Evolutionary conservation across 2,329 filamentous ascomycete genomes (phyloP), one percentile per base, ranked within the genome.

Genomic region (Aschersonia sp.): DNA sequence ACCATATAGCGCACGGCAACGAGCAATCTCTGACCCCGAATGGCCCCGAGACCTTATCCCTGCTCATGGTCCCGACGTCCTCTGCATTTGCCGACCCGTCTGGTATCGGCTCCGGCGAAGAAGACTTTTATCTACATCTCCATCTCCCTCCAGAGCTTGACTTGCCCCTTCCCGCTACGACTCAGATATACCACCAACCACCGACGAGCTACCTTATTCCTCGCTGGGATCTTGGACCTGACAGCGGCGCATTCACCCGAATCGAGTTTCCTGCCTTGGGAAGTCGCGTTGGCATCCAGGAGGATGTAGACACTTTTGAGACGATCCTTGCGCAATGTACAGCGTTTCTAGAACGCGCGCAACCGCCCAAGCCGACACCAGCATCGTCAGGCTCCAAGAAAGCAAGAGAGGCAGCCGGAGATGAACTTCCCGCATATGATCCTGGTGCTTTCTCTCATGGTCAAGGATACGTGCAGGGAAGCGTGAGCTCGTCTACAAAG

Each of bases 241-340:
- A 92, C 49, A 84, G 82, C 54, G 89, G 88, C 50, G 87, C 88
- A 14, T 97, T 97, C 61, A 96, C 90, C 22, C 78, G 88, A 48
- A 87, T 98, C 60, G 85, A 96, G 61, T 97, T 98, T 55, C 89
- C 89, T 0, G 63, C 73, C 3, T 69, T 85, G 30, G 86, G 86
- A 22, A 79, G 72, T 51, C 81, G 85, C 35, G 72, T 76, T 35
- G 83, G 85, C 30, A 77, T 85, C 1, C 88, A 96, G 63, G 89
- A 97, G 62, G 90, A 96, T 62, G 74, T 94, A 42, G 88, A 96
- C 61, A 97, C 90, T 1, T 97, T 96, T 59, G 90, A 97, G 70
- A 96, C 90, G 4, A 97, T 97, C 54, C 74, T 97, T 46, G 90
- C 90, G n/a, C 88, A 97, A 67, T 97, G 90, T 65, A 97, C 90